Percentiles rank a stretch among this genome's conserved stretches.
These are phyloP conservation scores for Colletotrichum filicis DNA, from an alignment of 2,329 filamentous ascomycete genomes.

Conservation along the genomic window DNA sequence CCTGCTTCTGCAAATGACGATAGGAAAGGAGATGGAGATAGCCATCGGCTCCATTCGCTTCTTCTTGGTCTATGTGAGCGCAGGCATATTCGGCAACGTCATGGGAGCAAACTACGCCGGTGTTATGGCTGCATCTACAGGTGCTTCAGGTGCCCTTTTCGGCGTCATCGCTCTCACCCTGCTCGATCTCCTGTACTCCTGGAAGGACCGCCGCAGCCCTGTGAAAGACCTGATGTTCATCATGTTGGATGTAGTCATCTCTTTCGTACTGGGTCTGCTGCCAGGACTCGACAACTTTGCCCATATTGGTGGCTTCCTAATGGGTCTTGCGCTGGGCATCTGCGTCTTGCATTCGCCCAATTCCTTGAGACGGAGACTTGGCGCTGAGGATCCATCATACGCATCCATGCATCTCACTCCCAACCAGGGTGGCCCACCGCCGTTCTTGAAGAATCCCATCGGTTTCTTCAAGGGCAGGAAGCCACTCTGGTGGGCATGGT, in stretches of 20 bases:
- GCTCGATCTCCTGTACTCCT: constrained; percentile 92
- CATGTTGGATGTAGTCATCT: constrained; percentile 84
- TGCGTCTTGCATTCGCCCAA: constrained; percentile 91
- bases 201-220: constrained; percentile 81
- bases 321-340: constrained; percentile 88
- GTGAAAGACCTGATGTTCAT: constrained; percentile 90
- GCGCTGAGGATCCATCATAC: constrained; percentile 74
- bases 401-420: constrained; percentile 69
- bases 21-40: constrained; percentile 92
- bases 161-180: constrained; percentile 90
- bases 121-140: constrained; percentile 82
- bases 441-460: constrained; percentile 70
- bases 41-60: constrained; percentile 91
- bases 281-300: constrained; percentile 97
- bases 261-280: constrained; percentile 90
- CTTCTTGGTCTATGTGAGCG: constrained; percentile 86
- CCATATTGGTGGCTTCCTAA: constrained; percentile 95
- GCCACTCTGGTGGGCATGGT: constrained; percentile 97
- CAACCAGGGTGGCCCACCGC: constrained; percentile 56
- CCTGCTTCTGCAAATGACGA: constrained; percentile 87
- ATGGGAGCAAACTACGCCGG: constrained; percentile 94
- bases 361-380: constrained; percentile 78
- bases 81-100: constrained; percentile 96
- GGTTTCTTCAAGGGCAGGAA: constrained; percentile 94
- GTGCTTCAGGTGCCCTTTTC: constrained; percentile 90